Evolutionary conservation across 352 stramenopile species (phyloP), one percentile per base, ranked within the genome.

Genomic region (Pythium periplocum): DNA sequence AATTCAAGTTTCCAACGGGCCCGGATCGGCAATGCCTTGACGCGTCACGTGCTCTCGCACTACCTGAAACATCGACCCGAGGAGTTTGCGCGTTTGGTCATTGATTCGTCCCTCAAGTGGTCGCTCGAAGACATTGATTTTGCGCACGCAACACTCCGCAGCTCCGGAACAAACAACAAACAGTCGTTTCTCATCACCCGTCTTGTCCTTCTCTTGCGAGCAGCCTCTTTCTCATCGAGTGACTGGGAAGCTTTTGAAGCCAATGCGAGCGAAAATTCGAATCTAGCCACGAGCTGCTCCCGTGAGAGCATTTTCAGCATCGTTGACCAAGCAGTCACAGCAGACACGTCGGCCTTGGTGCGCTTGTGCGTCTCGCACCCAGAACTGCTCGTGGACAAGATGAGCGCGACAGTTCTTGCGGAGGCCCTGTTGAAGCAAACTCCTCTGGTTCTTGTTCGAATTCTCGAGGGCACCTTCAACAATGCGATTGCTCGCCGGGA

Each of bases 51-150:
- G 8, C 58, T 93, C 45, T 50, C 69, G 11, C 79, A 93, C 42
- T 93, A 90, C 48, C 75, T 75, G 17, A 78, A 86, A 45, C 75
- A 91, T 49, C 82, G 80, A 5, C 83, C 83, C 0, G 80, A 90
- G 49, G 75, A 90, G 53, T 68, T 93, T 32, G 72, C 83, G 36
- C 70, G 75, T 2, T 48, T 93, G 9, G 71, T 90, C 44, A 73
- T 91, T 10, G 78, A 91, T 51, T 85, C 83, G 12, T 78, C 71
- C 10, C 72, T 93, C 31, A 63, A 57, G 4, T 93, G 83, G 83
- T 87, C 70, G 17, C 62, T 89, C 31, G 55, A 80, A 50, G 78
- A 93, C 48, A 69, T 90, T 41, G 62, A 73, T 12, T 90, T 89
- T 59, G 79, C 69, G 3, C 69, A 90, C 26, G 61, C 79, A 33